Evolutionary conservation across 2,329 filamentous ascomycete genomes (phyloP), one percentile per base, ranked within the genome.

Genomic region (Rutstroemia sp.): DNA sequence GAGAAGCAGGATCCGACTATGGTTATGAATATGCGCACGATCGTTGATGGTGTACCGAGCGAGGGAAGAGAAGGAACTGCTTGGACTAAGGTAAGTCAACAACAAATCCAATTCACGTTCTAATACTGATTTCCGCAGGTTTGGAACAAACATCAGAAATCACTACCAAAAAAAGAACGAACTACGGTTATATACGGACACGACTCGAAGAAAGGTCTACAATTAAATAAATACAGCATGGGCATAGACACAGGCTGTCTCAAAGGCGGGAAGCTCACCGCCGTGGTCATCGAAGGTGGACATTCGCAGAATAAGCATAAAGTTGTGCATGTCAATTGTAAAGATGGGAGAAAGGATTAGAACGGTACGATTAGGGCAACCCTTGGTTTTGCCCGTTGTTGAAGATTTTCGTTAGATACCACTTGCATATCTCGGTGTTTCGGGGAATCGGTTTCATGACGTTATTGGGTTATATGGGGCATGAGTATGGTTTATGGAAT

Each of bases 21-120:
- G 51, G 87, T 88, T 42, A 96, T 96, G 91, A 94, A 90, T 68
- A 95, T 99, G 89, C 84, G 91, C 56, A 88, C 84, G 6, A 67
- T 71, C 14, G 51, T 65, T 14, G 50, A 67, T 51, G 66, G 64
- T 2, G 56, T 66, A 7, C 65, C 66, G 0, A 70, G 63, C 53
- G 64, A 67, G 8, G 57, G 59, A 27, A 57, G 63, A 45, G 56
- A 63, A 4, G 68, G 68, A 1, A 60, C 34, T 23, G 54, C 27
- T 16, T 71, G 69, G 69, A 62, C 57, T 12, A 68, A 71, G 64
- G 68, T 69, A 61, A 41, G 39, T 51, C 27, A 38, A 45, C 27
- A 38, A 45, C 25, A 37, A 9, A 45, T 34, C 38, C 38, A 34
- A 46, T 27, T 10, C 17, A 16, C 8, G 8, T 51, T 39, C 3